Conservation (phyloP, 192 early-diverging fungal species). For the Backusella parvicylindrica region DNA sequence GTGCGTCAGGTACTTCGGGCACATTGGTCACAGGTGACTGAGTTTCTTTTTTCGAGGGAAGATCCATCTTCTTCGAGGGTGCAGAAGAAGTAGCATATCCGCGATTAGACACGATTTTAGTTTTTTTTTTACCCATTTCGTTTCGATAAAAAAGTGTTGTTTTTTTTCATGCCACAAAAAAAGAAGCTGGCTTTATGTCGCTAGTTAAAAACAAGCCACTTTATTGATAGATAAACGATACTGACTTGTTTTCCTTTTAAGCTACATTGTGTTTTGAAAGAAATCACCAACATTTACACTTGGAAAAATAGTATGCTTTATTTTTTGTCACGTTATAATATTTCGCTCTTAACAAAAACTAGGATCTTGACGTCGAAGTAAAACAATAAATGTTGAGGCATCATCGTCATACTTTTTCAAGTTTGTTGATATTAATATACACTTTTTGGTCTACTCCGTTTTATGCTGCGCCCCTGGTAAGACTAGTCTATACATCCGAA, state of each 20-base stretch:
- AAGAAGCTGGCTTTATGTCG: neutral
- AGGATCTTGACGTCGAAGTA: neutral
- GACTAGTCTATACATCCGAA: neutral
- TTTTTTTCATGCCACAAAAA: neutral
- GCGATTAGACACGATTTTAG: slow-evolving; percentile 9
- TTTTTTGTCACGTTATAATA: neutral
- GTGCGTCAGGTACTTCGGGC: neutral
- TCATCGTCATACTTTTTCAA: no score
- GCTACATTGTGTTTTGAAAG: neutral
- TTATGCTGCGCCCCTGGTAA: neutral
- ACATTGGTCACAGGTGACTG: neutral
- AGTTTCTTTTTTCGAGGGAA: neutral
- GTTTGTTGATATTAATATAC: neutral
- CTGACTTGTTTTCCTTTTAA: neutral
- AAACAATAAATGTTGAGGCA: neutral
- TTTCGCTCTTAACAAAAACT: neutral
- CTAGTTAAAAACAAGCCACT: neutral
- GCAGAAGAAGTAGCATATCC: slow-evolving; percentile 12
- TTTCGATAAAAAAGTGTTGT: neutral
- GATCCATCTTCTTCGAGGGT: neutral
- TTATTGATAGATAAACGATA: neutral
- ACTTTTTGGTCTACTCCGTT: neutral
- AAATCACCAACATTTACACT: no score
- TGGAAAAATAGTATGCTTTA: no score
- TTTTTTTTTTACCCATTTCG: slow-evolving; percentile 11